phyloP scores from a whole-genome alignment of 1,284 basidiomycete species.

The Leccinum brunneo-olivaceum region DNA sequence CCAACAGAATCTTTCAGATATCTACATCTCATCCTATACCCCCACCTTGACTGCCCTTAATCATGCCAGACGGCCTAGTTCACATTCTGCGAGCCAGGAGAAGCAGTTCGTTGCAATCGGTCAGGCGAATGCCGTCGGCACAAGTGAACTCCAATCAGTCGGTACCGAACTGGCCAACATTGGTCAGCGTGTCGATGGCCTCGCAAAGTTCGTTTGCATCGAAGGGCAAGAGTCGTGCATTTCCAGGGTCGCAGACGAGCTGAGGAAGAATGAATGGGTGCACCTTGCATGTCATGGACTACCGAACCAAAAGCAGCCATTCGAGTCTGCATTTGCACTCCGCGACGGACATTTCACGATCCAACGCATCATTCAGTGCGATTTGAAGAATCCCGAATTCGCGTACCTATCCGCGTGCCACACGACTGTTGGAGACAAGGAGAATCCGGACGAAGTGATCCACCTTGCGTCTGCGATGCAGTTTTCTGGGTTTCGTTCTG shows the following conservation, averaged over 20 bases:
- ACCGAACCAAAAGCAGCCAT: not conserved
- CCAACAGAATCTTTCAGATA: not conserved
- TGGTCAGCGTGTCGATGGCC: not conserved
- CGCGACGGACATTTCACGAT: not conserved
- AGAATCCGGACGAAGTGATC: not conserved
- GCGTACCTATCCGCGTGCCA: not conserved
- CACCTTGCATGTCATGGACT: not conserved
- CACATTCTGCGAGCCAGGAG: not conserved
- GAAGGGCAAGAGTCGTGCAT: not conserved
- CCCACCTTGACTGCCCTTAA: not conserved
- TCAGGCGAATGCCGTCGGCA: not conserved
- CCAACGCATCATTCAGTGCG: not conserved
- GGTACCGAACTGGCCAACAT: not conserved
- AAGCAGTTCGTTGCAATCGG: not conserved
- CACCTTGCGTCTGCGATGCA: not conserved
- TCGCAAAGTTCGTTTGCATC: not conserved
- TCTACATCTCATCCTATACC: not conserved
- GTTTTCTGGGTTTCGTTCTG: not conserved
- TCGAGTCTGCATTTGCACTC: not conserved
- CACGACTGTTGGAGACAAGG: not conserved
- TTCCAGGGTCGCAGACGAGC: not conserved
- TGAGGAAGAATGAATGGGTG: not conserved
- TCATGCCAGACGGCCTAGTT: not conserved
- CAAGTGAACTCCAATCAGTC: not conserved
- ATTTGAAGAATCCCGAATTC: not conserved